These are phyloP conservation scores for Fusarium bulbicola DNA, from an alignment of 2,329 filamentous ascomycete species.

Conservation along the genomic window DNA sequence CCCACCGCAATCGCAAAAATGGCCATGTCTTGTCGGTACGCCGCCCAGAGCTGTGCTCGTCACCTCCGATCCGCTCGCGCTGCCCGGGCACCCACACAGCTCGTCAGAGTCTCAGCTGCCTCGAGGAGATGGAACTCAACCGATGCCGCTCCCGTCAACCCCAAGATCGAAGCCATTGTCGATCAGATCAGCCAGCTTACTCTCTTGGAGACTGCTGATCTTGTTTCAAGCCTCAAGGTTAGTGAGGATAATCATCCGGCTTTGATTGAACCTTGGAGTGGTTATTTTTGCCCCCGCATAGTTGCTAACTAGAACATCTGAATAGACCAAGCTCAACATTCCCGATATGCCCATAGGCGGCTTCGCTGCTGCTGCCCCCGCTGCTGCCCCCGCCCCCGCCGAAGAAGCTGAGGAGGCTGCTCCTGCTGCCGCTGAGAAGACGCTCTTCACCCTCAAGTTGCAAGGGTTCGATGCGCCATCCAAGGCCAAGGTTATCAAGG, in stretches of 20 bases:
- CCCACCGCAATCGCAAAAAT: conserved; percentile 54
- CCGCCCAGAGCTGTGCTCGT: conserved; percentile 71
- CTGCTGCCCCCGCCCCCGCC: conserved; percentile 66
- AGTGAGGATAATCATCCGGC: conserved; percentile 34
- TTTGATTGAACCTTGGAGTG: conserved; percentile 21
- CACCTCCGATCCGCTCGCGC: conserved; percentile 63
- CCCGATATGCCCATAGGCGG: conserved; percentile 96
- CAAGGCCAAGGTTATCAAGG: conserved; percentile 99
- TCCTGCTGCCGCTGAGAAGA: conserved; percentile 91
- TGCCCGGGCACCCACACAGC: conserved; percentile 59
- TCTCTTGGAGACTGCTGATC: conserved; percentile 93
- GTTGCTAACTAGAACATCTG: conserved; percentile 24
- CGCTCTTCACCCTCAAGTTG: conserved; percentile 95
- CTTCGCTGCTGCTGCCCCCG: conserved; percentile 77
- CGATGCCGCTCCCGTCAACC: conserved; percentile 74
- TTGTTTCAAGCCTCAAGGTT: conserved; percentile 96
- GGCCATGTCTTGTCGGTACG: conserved; percentile 71
- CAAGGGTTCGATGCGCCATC: conserved; percentile 84
- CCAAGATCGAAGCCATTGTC: conserved; percentile 94
- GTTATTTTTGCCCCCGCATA: background rate
- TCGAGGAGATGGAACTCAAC: conserved; percentile 89
- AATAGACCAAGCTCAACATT: conserved; percentile 91
- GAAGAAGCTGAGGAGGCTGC: conserved; percentile 90
- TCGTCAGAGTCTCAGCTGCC: conserved; percentile 54
- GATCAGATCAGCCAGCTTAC: conserved; percentile 99